Base-by-base conservation (phyloP, 345 rosid genomes). In the Acer campestre region DNA sequence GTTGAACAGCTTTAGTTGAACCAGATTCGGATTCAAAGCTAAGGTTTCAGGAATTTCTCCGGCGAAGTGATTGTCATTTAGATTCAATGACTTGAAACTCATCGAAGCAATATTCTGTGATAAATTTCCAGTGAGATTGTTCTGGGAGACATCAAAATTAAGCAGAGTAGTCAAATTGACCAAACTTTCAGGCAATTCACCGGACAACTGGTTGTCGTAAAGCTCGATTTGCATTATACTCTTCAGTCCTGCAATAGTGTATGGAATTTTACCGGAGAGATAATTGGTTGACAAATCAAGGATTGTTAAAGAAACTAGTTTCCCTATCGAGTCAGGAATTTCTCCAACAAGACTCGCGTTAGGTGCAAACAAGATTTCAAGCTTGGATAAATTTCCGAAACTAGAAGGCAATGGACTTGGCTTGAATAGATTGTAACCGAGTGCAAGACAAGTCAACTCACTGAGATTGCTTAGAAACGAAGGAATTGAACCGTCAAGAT, bases 81-180 rank as follows among this genome's bases (percentile, higher is more conserved):
- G 85, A 78, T 85, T 80, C 68, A 93, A 75, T 18, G 88, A 83
- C 25, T 71, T 20, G 0, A 93, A 78, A 6, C 70, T 79, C 76
- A 83, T 23, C 35, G 88, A 80, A 0, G 95, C 92, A 35, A 93
- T 75, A 56, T 77, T 82, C 66, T 73, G 86, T 12, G 90, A 86
- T 29, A 93, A 69, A 49, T 68, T 78, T 0, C 93, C 98, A 20
- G 86, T 81, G 73, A 93, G 91, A 55, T 62, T 83, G 80, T 93
- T 93, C 87, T 89, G 85, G 3, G 98, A 93, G 23, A 77, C 89
- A 66, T 93, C 98, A 9, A 93, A n/a, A 42, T 31, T 48, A 18
- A 51, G 83, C 29, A 93, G 75, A 27, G 69, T 51, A 2, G 75
- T 84, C 82, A 91, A 84, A 51, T 89, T 87, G 14, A 82, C 88